These are phyloP conservation scores for Tetrahymena thermophila DNA, from an alignment of 73 alveolate genomes.

Conservation along the genomic window DNA sequence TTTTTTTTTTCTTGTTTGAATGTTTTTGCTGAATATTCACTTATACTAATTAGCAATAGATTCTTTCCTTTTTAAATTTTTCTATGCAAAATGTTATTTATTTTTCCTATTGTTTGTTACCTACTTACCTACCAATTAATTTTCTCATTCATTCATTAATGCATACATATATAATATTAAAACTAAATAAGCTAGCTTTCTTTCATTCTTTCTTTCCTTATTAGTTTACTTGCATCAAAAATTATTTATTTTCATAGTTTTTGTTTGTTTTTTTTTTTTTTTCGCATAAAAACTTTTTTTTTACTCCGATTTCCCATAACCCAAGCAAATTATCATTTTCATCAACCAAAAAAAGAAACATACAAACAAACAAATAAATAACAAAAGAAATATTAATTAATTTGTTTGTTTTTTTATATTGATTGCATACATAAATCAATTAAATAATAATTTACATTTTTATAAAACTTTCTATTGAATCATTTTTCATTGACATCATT, in stretches of 20 bases:
- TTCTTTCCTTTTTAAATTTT: neutral
- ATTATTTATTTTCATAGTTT: too few relatives aligned
- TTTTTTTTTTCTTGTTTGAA: neutral
- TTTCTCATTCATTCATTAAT: too few relatives aligned
- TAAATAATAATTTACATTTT: neutral
- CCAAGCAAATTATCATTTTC: too few relatives aligned
- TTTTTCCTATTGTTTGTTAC: too few relatives aligned
- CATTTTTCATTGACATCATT: neutral
- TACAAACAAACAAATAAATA: too few relatives aligned
- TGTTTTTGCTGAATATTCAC: neutral
- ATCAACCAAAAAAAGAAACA: too few relatives aligned
- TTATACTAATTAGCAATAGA: neutral
- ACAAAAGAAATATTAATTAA: neutral
- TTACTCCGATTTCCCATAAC: neutral
- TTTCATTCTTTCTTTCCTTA: neutral
- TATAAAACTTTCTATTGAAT: too few relatives aligned
- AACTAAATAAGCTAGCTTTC: neutral
- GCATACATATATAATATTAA: too few relatives aligned
- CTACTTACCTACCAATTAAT: neutral
- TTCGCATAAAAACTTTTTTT: neutral
- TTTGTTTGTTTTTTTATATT: too few relatives aligned
- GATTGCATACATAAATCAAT: neutral
- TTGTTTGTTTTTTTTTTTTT: too few relatives aligned
- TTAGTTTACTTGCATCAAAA: neutral
- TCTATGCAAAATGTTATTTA: neutral